Percentiles rank a stretch among this genome's conserved stretches.
These are phyloP conservation scores for Rhizopogon salebrosus DNA, from an alignment of 768 basidiomycete species.

Conservation along the genomic window DNA sequence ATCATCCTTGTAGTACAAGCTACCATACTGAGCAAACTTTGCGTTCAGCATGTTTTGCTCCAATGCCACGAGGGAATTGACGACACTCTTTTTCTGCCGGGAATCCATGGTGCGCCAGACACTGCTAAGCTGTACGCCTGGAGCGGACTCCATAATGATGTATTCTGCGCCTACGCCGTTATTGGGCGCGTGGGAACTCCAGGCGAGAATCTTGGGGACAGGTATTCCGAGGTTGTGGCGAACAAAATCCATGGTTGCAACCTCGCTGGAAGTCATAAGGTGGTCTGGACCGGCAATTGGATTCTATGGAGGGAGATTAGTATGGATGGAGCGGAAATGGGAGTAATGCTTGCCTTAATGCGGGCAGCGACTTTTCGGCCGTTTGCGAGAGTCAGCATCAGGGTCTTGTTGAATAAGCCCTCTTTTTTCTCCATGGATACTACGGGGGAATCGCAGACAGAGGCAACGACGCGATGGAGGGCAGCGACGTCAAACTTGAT, in stretches of 20 bases:
- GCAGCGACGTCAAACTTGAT: slow-evolving; percentile 14
- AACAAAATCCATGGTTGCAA: slow-evolving; percentile 29
- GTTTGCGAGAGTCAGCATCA: slow-evolving; percentile 9
- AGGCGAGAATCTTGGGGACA: slow-evolving; percentile 24
- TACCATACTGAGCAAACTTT: slow-evolving; percentile 25
- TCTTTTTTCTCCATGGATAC: slow-evolving; percentile 13
- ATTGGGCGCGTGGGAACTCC: slow-evolving; percentile 17
- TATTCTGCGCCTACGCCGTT: slow-evolving; percentile 25
- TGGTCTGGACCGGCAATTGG: slow-evolving; percentile 24
- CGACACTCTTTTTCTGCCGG: slow-evolving; percentile 10
- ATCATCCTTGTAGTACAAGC: slow-evolving; percentile 29
- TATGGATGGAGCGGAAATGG: not conserved
- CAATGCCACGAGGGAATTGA: slow-evolving; percentile 16
- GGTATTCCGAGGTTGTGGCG: slow-evolving; percentile 22
- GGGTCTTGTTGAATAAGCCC: slow-evolving; percentile 10
- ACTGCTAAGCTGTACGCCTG: slow-evolving; percentile 18
- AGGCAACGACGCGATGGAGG: slow-evolving; percentile 10
- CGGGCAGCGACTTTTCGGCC: slow-evolving; percentile 7
- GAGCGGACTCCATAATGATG: slow-evolving; percentile 29
- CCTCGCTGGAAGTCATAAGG: slow-evolving; percentile 29
- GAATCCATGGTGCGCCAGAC: slow-evolving; percentile 17
- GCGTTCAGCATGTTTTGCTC: slow-evolving; percentile 15
- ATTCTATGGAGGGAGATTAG: slow-evolving; percentile 5
- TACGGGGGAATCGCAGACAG: slow-evolving; percentile 9
- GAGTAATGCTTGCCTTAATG: slow-evolving; percentile 5